Base-by-base conservation (phyloP, 1,139 yeast genomes). In the Sugiyamaella neomexicana region DNA sequence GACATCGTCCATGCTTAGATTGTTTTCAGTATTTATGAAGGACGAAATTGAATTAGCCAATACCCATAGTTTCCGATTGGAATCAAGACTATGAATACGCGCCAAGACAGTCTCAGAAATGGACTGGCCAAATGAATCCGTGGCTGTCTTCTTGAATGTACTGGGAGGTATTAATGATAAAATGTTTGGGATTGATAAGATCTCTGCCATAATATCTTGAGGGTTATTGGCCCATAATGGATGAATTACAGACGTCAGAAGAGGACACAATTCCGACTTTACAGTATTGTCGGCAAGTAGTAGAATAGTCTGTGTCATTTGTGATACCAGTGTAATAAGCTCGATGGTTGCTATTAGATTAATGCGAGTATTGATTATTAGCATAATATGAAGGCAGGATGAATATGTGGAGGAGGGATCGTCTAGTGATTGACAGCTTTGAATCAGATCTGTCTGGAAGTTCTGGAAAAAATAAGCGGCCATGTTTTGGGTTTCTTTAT, bases 11-110 rank as follows among this genome's bases (percentile, higher is more conserved):
- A 27, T 42, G 2, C 12, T 27, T 16, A 31, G 3, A 27, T 20
- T 32, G 17, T 17, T 34, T 5, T 17, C 31, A 10, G 32, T 32
- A 32, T 44, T 10, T 17, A 44, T 44, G 12, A 29, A 25, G 12
- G 31, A 37, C 3, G 50, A 36, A 8, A 37, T 23, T 37, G 43
- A 37, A 29, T 46, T 46, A 23, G 53, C 36, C 15, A 47, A 23
- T n/a, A 53, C 31, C 50, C 50, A 54, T 36, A 46, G 13, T 20
- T 25, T 46, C 17, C 37, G 50, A 46, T 46, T 23, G 20, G 50
- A 37, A 46, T 46, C 43, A 2, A 46, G 23, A 12, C 23, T 15
- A 46, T 29, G 5, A 8, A 46, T 23, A n/a, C 34, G 15, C 25
- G 2, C 13, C 5, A 31, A 36, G 3, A 20, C 15, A 17, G 12